A percentile compares a stretch with the other conserved stretches of the same genome.
Conservation (phyloP, 2,329 filamentous ascomycete genomes). For the Colletotrichum eremochloae region DNA sequence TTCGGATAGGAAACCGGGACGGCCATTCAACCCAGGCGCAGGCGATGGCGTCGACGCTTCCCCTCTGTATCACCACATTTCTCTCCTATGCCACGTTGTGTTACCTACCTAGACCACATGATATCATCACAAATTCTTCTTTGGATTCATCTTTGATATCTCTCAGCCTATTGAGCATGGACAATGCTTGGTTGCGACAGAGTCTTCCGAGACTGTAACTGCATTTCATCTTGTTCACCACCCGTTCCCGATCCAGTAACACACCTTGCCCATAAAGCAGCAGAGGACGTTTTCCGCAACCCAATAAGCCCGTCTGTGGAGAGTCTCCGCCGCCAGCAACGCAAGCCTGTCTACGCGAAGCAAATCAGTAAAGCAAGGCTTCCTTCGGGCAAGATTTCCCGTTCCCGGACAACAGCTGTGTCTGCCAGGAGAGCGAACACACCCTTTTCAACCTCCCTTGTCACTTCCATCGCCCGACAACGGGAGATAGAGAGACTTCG, state of each 20-base stretch:
- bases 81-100: conserved; percentile 33
- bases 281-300: conserved; percentile 50
- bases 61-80: conserved; percentile 30
- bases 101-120: conserved; percentile 42
- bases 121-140: conserved; percentile 44
- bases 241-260: conserved; percentile 27
- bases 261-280: conserved; percentile 48
- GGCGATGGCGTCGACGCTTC: not conserved
- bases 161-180: conserved; percentile 50
- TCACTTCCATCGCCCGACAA: not conserved
- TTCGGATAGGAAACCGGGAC: not conserved
- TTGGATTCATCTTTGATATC: conserved; percentile 47
- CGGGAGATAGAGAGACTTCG: conserved; percentile 30
- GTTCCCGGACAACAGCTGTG: not conserved
- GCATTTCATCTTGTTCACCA: conserved; percentile 33
- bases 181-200: conserved; percentile 60
- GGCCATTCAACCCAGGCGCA: not conserved
- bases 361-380: conserved; percentile 53
- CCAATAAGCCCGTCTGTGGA: conserved; percentile 50
- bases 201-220: conserved; percentile 49
- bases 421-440: conserved; percentile 4
- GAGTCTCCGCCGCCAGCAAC: conserved; percentile 53
- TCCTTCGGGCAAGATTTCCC: conserved; percentile 36
- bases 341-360: conserved; percentile 51
- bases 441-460: not conserved